Evolutionary conservation across 2,329 filamentous ascomycete genomes (phyloP).

Genomic region (Aspergillus pseudoglaucus): DNA sequence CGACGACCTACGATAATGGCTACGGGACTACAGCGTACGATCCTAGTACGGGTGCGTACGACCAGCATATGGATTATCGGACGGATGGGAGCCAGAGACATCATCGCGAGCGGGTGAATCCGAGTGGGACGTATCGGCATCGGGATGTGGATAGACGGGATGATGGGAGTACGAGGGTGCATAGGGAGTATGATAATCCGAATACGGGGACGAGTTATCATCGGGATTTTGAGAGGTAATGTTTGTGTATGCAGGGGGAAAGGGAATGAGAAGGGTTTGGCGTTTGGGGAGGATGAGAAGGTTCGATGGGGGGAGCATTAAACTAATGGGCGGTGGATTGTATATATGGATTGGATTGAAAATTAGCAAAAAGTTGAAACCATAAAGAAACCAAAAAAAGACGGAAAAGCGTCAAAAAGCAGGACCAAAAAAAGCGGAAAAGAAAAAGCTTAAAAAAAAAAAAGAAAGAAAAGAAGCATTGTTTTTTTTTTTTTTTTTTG

Average conservation of each 20-base stretch:
- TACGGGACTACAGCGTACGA: conserved; percentile 22
- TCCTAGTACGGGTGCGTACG: conserved; percentile 23
- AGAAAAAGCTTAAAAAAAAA: conserved; percentile 1
- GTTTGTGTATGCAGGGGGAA: not conserved
- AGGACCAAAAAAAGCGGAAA: conserved; percentile 3
- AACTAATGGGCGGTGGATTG: conserved; percentile 6
- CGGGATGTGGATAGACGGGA: conserved; percentile 26
- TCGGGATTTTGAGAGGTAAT: conserved; percentile 25
- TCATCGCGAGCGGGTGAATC: conserved; percentile 26
- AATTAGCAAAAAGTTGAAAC: not conserved
- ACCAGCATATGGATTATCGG: conserved; percentile 29
- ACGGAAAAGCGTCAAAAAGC: conserved; percentile 6
- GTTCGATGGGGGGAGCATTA: not conserved
- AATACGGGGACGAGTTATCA: conserved; percentile 30
- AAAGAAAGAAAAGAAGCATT: no score
- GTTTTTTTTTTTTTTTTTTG: no score
- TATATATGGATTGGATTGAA: conserved; percentile 1
- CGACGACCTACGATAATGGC: conserved; percentile 17
- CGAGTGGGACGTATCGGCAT: conserved; percentile 25
- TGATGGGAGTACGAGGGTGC: conserved; percentile 23
- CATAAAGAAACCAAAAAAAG: conserved; percentile 9
- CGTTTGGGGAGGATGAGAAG: not conserved
- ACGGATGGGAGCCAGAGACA: conserved; percentile 19
- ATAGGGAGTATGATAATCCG: conserved; percentile 27
- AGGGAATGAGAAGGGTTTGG: not conserved